Evolutionary conservation across 345 rosid genomes (phyloP), one percentile per base, ranked within the genome.

Genomic region (Luvunga scandens): DNA sequence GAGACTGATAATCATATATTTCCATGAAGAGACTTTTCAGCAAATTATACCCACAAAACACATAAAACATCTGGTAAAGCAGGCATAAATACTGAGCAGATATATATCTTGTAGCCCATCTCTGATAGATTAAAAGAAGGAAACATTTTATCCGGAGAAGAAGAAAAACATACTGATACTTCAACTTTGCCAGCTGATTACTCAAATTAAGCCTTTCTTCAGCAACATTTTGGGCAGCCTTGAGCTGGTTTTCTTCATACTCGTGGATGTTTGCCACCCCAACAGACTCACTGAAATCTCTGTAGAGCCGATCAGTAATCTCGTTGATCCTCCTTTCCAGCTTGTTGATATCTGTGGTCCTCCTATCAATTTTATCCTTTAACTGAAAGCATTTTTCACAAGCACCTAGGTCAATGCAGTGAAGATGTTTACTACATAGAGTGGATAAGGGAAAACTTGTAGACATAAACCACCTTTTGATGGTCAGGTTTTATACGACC

Each of bases 201-300:
- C 95, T 96, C 82, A 96, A 85, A 81, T 80, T 89, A 82, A 96
- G 89, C 88, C 97, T 94, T 82, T 92, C 98, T 78, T 96, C 97
- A 73, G 94, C 99, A 87, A 89, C 89, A 75, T 85, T 72, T 83
- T 92, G 89, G 55, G 98, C 97, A 88, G 84, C 93, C 90, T 94
- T 94, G 76, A 96, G 89, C 88, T 96, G 97, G 78, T 89, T 92
- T 86, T 96, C 99, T 83, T 96, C 98, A 84, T 92, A 96, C 85
- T 92, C 97, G 70, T 97, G 99, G 77, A 96, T 94, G 81, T 96
- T 96, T 78, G 90, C 84, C 78, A 96, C 97, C 36, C 97, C 97
- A 75, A 94, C 98, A 80, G 85, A 79, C 72, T 73, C 83, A 84
- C 99, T 94, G 82, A 96, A 96, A 75, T 87, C 88, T 86, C 81